These are phyloP conservation scores for Elongisporangium senticosum DNA, from an alignment of 352 stramenopile species.

Conservation along the genomic window DNA sequence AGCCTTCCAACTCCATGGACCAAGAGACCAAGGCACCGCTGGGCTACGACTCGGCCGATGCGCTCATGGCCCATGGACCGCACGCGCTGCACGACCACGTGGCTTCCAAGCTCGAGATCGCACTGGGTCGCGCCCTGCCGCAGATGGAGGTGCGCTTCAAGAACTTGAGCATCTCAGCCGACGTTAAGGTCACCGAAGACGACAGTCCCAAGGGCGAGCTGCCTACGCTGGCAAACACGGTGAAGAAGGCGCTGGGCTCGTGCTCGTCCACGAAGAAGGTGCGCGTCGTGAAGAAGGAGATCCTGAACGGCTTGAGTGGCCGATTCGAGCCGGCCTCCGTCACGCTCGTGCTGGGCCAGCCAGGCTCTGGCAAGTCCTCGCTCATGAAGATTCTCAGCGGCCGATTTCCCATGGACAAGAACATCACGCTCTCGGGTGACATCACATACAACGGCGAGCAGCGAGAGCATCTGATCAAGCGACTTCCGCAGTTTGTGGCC, in stretches of 20 bases:
- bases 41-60: slow-evolving; percentile 15
- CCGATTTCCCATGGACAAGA: slow-evolving; percentile 17
- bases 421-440: slow-evolving; percentile 17
- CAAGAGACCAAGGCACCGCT: slow-evolving; percentile 1
- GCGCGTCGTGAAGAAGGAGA: slow-evolving; percentile 18
- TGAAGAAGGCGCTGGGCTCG: slow-evolving; percentile 12
- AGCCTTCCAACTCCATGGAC: not conserved
- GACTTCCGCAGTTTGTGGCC: slow-evolving; percentile 22
- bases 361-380: slow-evolving; percentile 29
- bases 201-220: slow-evolving; percentile 12
- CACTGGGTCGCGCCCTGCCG: slow-evolving; percentile 25
- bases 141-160: slow-evolving; percentile 44
- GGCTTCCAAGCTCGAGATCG: slow-evolving; percentile 18
- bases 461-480: slow-evolving; percentile 13
- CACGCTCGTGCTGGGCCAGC: slow-evolving; percentile 32
- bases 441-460: slow-evolving; percentile 25
- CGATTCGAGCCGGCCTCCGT: slow-evolving; percentile 24
- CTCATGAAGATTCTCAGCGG: slow-evolving; percentile 27
- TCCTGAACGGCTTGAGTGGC: slow-evolving; percentile 24
- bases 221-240: slow-evolving; percentile 14
- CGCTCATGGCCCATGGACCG: slow-evolving; percentile 26
- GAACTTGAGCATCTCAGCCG: slow-evolving; percentile 31
- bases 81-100: slow-evolving; percentile 26
- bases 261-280: slow-evolving; percentile 24
- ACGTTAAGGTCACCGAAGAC: slow-evolving; percentile 16